A percentile compares a stretch with the other conserved stretches of the same genome.
Evolutionary conservation across 2,329 filamentous ascomycete species (phyloP).

Genomic region (Lomentospora prolificans): DNA sequence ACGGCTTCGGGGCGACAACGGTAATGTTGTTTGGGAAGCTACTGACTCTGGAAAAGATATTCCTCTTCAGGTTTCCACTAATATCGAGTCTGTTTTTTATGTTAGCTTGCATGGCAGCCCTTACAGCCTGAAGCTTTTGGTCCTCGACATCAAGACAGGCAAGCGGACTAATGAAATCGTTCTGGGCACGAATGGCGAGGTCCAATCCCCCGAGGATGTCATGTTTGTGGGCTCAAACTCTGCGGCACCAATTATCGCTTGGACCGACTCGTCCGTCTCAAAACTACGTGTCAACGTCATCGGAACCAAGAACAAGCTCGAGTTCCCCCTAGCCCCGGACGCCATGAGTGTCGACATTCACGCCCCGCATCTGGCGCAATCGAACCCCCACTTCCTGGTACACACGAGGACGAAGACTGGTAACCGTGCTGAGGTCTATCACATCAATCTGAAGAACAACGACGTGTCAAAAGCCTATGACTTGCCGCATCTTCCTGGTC

Average conservation of each 20-base stretch:
- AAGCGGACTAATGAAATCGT: conserved; percentile 61
- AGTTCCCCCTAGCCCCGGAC: conserved; percentile 38
- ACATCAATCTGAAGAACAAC: conserved; percentile 62
- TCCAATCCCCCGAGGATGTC: conserved; percentile 53
- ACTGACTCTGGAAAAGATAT: conserved; percentile 57
- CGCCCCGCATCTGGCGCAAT: conserved; percentile 61
- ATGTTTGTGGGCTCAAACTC: conserved; percentile 69
- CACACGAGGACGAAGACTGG: conserved; percentile 61
- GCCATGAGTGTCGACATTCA: conserved; percentile 54
- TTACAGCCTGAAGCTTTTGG: conserved; percentile 66
- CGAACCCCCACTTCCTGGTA: conserved; percentile 74
- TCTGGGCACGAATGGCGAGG: conserved; percentile 65
- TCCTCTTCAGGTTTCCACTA: conserved; percentile 65
- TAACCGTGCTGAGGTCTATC: conserved; percentile 79
- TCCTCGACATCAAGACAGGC: conserved; percentile 64
- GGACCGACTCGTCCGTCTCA: conserved; percentile 54
- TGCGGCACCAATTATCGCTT: conserved; percentile 63
- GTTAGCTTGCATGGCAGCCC: conserved; percentile 63
- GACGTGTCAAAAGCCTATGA: conserved; percentile 70
- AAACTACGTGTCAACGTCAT: conserved; percentile 65
- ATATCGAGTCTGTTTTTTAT: conserved; percentile 64
- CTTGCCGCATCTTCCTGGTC: conserved; percentile 59
- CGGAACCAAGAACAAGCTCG: conserved; percentile 46
- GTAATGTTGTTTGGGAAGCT: conserved; percentile 61
- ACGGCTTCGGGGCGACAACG: conserved; percentile 62